Conservation (phyloP, 148 eudicot species). For the Suaeda aralocaspica region DNA sequence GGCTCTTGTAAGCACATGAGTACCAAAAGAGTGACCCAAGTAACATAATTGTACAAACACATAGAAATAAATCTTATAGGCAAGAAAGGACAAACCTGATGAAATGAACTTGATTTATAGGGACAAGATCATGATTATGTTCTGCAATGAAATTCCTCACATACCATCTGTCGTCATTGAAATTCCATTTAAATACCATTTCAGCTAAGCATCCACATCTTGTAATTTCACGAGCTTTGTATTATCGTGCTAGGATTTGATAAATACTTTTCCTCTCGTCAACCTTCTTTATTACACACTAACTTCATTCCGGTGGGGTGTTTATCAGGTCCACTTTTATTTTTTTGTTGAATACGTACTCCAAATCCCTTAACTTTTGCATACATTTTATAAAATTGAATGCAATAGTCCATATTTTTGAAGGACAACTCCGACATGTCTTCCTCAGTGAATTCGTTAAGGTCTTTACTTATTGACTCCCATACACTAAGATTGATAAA, state of each 20-base stretch:
- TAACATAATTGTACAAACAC: too few relatives aligned
- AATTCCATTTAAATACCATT: not conserved
- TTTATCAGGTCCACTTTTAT: not conserved
- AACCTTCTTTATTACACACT: not conserved
- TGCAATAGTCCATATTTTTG: too few relatives aligned
- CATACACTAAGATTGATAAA: too few relatives aligned
- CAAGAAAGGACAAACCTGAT: too few relatives aligned
- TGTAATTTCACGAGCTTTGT: not conserved
- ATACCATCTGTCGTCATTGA: not conserved
- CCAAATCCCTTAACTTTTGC: slow-evolving; percentile 7
- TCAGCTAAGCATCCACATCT: not conserved
- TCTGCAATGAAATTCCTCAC: not conserved
- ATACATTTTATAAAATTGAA: not conserved
- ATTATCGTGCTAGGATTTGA: not conserved
- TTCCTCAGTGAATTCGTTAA: too few relatives aligned
- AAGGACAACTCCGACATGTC: too few relatives aligned
- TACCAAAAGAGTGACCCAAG: too few relatives aligned
- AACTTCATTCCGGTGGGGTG: not conserved
- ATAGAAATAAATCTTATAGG: too few relatives aligned
- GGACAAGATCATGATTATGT: not conserved
- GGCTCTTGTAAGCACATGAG: too few relatives aligned
- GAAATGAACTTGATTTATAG: not conserved
- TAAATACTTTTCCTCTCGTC: not conserved
- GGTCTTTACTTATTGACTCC: too few relatives aligned
- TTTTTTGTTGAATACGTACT: not conserved